These are phyloP conservation scores for Globisporangium nodosum DNA, from an alignment of 352 stramenopile species.

Conservation along the genomic window DNA sequence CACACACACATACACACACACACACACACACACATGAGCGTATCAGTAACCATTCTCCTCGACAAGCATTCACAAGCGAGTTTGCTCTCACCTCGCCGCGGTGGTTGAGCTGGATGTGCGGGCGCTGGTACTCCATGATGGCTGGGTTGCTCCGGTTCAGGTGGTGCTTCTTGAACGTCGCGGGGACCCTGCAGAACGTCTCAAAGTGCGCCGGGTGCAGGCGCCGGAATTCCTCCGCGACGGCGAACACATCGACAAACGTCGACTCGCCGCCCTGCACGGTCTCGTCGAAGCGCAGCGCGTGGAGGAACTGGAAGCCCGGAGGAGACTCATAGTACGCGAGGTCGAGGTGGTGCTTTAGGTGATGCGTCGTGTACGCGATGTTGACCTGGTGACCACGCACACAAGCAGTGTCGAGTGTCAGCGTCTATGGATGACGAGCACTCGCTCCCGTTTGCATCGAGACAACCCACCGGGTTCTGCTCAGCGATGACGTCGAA, in stretches of 20 bases:
- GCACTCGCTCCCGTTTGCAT: not conserved
- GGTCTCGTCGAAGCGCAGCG: constrained; percentile 79
- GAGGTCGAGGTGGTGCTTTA: constrained; percentile 94
- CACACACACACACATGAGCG: too few species aligned
- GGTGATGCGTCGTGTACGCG: constrained; percentile 87
- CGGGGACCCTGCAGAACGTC: constrained; percentile 79
- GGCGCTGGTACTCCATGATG: constrained; percentile 92
- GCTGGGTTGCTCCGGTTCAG: constrained; percentile 83
- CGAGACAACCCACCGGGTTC: constrained; percentile 42
- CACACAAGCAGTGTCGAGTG: not conserved
- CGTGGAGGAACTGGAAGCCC: constrained; percentile 93
- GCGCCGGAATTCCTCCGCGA: constrained; percentile 59
- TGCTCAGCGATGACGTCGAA: constrained; percentile 83
- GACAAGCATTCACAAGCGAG: not conserved
- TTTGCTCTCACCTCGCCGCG: constrained; percentile 43
- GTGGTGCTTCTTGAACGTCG: constrained; percentile 93
- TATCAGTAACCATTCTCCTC: too few species aligned
- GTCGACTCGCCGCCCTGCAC: constrained; percentile 83
- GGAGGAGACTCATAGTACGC: constrained; percentile 97
- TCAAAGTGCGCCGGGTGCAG: constrained; percentile 64
- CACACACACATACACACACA: too few species aligned
- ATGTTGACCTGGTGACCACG: constrained; percentile 83
- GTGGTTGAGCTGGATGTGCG: constrained; percentile 90
- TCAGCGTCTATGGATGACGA: not conserved
- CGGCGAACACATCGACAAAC: constrained; percentile 81